Base-by-base conservation (phyloP, 129 eudicot genomes). In the Lactuca sativa region DNA sequence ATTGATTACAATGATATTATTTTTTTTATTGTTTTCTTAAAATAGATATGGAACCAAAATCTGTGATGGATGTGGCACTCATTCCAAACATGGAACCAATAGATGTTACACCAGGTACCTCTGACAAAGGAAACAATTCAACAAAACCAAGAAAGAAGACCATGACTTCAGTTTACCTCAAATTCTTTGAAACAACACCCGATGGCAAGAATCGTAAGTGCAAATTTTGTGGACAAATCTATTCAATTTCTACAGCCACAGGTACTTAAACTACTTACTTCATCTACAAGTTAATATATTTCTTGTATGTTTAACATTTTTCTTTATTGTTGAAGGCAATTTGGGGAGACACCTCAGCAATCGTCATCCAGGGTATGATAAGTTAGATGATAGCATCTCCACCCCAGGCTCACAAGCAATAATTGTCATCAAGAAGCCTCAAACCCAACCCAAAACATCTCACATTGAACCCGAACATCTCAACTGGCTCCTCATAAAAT, bases 201-300 rank as follows among this genome's bases (percentile, higher is more conserved):
- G 98, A 92, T 80, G 98, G 98, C 71, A 92, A 92, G 80, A 92
- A 85, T 66, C 84, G 98, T 38, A 85, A 76, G 76, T 92, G 98
- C 85, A 92, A 86, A 72, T 92, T 92, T 59, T 92, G 98, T 76
- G 98, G 98, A 34, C 98, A 92, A 83, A 84, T 85, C 84, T 92
- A 92, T 81, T 92, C 98, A 37, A 89, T 92, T 74, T 87, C 98
- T 71, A 92, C 98, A 53, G 98, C 98, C 65, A 92, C 98, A 0
- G 98, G 98, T 92, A 86, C 64, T 25, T 25, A 25, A 25, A 25
- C 30, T 25, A 25, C 30, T 25, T 25, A 25, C 30, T 57, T 62
- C 61, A 32, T 61, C 64, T 75, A 55, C 33, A 17, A 43, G 49
- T 25, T 25, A 25, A 25, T 25, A 25, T 25, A 10, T 47, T 47